These are phyloP conservation scores for Cystobasidium sp. DNA, from an alignment of 1,284 basidiomycete genomes.

Conservation along the genomic window DNA sequence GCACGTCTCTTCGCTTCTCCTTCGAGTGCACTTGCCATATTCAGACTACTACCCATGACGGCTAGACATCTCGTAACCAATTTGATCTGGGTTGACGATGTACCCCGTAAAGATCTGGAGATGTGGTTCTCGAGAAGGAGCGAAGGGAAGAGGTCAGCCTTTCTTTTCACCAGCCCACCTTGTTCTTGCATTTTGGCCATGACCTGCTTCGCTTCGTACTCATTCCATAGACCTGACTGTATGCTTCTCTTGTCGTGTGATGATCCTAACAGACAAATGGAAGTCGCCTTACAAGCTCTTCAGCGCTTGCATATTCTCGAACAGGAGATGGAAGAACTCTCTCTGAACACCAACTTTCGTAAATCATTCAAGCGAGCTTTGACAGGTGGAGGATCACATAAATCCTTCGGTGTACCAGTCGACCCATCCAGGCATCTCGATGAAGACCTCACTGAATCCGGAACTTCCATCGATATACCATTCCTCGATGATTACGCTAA, in stretches of 20 bases:
- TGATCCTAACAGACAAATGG: slow-evolving; percentile 66
- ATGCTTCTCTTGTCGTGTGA: too few relatives aligned
- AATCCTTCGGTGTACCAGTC: slow-evolving; percentile 87
- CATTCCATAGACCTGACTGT: slow-evolving; percentile 3
- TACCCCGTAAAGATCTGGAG: slow-evolving; percentile 73
- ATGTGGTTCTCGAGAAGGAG: slow-evolving; percentile 74
- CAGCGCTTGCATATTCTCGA: slow-evolving; percentile 72
- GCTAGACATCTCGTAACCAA: slow-evolving; percentile 91
- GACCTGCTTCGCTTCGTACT: not conserved
- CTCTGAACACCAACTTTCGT: slow-evolving; percentile 76
- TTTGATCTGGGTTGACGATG: slow-evolving; percentile 84
- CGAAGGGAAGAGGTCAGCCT: slow-evolving; percentile 69
- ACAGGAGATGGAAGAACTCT: slow-evolving; percentile 11
- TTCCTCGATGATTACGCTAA: slow-evolving; percentile 75
- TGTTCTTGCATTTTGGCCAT: not conserved
- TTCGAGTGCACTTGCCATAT: slow-evolving; percentile 90
- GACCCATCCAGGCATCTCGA: slow-evolving; percentile 61
- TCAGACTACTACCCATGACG: slow-evolving; percentile 81
- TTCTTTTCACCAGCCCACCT: too few relatives aligned
- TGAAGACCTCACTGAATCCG: slow-evolving; percentile 38
- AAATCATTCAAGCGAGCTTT: slow-evolving; percentile 67
- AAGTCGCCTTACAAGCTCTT: slow-evolving; percentile 70
- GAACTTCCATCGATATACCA: slow-evolving; percentile 36
- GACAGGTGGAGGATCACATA: slow-evolving; percentile 85
- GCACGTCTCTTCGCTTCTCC: slow-evolving; percentile 84